These are phyloP conservation scores for Excoecaria cochinchinensis DNA, from an alignment of 345 rosid genomes.

Conservation along the genomic window DNA sequence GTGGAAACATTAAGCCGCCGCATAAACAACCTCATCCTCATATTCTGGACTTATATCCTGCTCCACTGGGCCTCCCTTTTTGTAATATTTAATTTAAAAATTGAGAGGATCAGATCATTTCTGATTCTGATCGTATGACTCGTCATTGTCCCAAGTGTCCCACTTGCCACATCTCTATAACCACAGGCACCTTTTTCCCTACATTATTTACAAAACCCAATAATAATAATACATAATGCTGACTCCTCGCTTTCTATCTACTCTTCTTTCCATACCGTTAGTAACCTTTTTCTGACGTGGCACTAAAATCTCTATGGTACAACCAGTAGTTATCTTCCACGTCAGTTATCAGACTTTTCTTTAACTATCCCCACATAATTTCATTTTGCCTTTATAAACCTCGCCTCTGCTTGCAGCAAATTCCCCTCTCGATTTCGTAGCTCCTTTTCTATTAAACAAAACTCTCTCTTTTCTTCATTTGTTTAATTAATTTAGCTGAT, in stretches of 20 bases:
- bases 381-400: slow-evolving; percentile 25
- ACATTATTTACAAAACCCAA: too few relatives aligned
- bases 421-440: background rate
- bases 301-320: background rate
- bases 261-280: slow-evolving; percentile 1
- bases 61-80: background rate
- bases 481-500: background rate
- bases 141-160: slow-evolving; percentile 5
- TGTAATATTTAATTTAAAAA: background rate
- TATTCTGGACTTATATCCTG: background rate
- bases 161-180: background rate
- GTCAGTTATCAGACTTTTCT: background rate
- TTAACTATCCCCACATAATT: background rate
- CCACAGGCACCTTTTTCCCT: background rate
- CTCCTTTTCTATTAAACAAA: background rate
- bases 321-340: slow-evolving; percentile 20
- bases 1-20: slow-evolving; percentile 10
- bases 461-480: background rate
- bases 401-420: background rate
- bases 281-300: slow-evolving; percentile 29
- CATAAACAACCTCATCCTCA: background rate
- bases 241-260: slow-evolving; percentile 21
- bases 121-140: slow-evolving; percentile 14
- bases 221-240: background rate
- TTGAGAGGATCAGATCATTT: background rate